These are phyloP conservation scores for Trichophyton mentagrophytes DNA, from an alignment of 2,329 filamentous ascomycete species.

Conservation along the genomic window DNA sequence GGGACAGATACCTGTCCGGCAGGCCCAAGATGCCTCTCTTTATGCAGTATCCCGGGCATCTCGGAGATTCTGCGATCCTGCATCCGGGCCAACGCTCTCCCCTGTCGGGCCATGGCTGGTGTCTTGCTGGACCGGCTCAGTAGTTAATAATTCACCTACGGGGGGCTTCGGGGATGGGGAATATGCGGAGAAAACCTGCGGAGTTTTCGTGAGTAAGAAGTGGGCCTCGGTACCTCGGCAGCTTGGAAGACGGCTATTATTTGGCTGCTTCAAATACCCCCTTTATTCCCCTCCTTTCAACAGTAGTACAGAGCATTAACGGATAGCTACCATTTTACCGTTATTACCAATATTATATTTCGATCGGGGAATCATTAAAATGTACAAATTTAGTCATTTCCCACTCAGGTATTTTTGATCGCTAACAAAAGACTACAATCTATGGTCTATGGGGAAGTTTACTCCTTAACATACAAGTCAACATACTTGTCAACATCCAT, in stretches of 20 bases:
- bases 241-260: neutral
- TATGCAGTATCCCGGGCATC: neutral
- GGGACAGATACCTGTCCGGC: neutral
- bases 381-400: too few relatives aligned
- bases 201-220: neutral
- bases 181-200: neutral
- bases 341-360: too few relatives aligned
- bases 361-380: too few relatives aligned
- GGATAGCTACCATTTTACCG: too few relatives aligned
- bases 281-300: too few relatives aligned
- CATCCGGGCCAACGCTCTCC: neutral
- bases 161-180: neutral
- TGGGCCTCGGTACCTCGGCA: neutral
- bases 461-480: constrained; percentile 60
- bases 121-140: neutral
- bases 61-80: neutral
- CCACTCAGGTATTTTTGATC: neutral
- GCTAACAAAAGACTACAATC: neutral
- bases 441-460: constrained; percentile 18
- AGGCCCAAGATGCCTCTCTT: neutral
- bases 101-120: neutral
- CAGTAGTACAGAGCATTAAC: too few relatives aligned
- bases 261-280: too few relatives aligned
- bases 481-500: constrained; percentile 88
- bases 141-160: neutral